phyloP scores from a whole-genome alignment of 1,284 basidiomycete genomes.

The Cutaneotrichosporon cutaneum region DNA sequence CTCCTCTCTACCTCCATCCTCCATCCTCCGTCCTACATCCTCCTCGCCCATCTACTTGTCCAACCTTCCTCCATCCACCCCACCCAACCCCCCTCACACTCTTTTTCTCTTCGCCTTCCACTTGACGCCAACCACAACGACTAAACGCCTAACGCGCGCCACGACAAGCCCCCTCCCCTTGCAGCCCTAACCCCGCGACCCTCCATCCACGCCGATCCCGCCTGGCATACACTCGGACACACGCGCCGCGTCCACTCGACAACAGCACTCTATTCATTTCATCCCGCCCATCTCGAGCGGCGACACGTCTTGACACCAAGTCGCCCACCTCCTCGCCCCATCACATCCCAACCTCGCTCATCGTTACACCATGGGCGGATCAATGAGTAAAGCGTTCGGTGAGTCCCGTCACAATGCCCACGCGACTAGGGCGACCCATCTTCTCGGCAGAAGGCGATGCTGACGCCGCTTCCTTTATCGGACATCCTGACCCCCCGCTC shows the following conservation, averaged over 20 bases:
- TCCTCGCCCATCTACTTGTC: neutral
- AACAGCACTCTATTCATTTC: neutral
- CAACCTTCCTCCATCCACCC: neutral
- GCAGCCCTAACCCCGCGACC: neutral
- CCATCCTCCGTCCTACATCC: neutral
- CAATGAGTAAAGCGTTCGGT: conserved; percentile 53
- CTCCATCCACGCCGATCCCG: neutral
- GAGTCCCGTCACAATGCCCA: conserved; percentile 18
- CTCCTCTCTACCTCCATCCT: too few relatives aligned
- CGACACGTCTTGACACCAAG: neutral
- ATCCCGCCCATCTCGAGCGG: neutral
- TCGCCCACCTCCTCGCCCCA: neutral
- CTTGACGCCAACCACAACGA: neutral
- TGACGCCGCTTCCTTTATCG: conserved; percentile 9
- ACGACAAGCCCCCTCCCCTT: neutral
- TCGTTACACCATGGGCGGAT: conserved; percentile 54
- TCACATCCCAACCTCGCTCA: conserved; percentile 1
- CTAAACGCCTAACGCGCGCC: neutral
- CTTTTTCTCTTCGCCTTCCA: neutral
- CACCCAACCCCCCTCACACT: neutral
- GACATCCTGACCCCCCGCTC: neutral
- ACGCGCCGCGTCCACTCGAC: neutral
- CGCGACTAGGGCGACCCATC: neutral
- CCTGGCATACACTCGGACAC: neutral
- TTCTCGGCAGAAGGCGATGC: neutral